Conservation (phyloP, 441 rosid genomes). For the Erodium texanum region DNA sequence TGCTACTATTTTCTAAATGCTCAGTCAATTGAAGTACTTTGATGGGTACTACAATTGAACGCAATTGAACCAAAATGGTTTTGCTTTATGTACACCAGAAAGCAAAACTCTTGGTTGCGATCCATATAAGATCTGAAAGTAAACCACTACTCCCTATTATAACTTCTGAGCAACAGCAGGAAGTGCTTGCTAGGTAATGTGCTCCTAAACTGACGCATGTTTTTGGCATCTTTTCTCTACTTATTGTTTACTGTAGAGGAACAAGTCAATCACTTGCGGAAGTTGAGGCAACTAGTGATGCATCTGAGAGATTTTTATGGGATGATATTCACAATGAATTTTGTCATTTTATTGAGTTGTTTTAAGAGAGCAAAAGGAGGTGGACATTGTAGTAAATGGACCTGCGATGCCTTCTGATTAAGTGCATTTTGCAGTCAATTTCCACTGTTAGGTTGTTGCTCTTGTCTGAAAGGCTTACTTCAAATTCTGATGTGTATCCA, state of each 20-base stretch:
- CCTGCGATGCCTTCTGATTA: not conserved
- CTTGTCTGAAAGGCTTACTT: not conserved
- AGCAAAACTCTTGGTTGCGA: not conserved
- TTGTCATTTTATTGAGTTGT: not conserved
- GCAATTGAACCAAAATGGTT: not conserved
- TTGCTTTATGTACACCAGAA: not conserved
- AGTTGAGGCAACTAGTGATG: not conserved
- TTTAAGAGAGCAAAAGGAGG: not conserved
- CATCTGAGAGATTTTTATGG: constrained; percentile 4
- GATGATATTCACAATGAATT: not conserved
- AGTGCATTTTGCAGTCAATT: not conserved
- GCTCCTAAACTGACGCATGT: not conserved
- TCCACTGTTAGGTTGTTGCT: not conserved
- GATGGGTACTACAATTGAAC: not conserved
- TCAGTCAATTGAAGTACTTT: not conserved
- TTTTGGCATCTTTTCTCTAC: not conserved
- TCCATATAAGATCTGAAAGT: constrained; percentile 2
- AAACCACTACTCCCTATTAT: constrained; percentile 2
- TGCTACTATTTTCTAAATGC: constrained; percentile 8
- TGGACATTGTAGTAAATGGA: not conserved
- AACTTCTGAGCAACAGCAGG: constrained; percentile 4
- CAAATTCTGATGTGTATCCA: not conserved
- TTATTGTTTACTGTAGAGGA: not conserved
- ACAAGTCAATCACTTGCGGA: not conserved
- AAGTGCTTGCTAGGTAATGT: constrained; percentile 4